Evolutionary conservation across 2,329 filamentous ascomycete genomes (phyloP).

Genomic region (Ophiobolus disseminans): DNA sequence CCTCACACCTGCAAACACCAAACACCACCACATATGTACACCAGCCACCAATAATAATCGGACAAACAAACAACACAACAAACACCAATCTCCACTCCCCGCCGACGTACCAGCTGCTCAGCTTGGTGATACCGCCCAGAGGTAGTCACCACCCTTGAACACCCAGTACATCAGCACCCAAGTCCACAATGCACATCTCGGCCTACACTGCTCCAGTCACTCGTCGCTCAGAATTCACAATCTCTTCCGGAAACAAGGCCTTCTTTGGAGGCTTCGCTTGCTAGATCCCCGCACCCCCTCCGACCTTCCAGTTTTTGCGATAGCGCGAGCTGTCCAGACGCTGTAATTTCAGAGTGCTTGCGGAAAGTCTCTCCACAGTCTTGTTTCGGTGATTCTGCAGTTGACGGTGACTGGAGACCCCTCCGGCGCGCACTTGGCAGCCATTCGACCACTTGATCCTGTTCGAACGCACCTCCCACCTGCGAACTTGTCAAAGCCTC

Average conservation of each 20-base stretch:
- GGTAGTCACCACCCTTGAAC: constrained; percentile 38
- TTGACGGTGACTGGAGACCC: constrained; percentile 53
- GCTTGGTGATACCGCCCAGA: constrained; percentile 33
- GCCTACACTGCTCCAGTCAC: constrained; percentile 50
- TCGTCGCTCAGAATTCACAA: constrained; percentile 52
- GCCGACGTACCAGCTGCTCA: constrained; percentile 34
- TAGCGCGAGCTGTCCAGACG: constrained; percentile 44
- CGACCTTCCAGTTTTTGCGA: constrained; percentile 43
- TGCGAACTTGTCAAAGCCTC: constrained; percentile 42
- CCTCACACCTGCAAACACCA: constrained; percentile 26
- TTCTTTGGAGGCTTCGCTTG: constrained; percentile 47
- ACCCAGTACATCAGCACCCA: constrained; percentile 33
- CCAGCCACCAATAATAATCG: constrained; percentile 37
- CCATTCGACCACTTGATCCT: constrained; percentile 43
- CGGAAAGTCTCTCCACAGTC: constrained; percentile 47
- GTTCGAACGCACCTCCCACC: constrained; percentile 36
- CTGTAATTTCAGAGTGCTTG: constrained; percentile 48
- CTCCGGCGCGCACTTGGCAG: constrained; percentile 43
- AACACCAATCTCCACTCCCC: constrained; percentile 13
- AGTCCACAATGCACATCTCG: constrained; percentile 47
- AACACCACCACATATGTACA: constrained; percentile 24
- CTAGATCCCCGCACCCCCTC: constrained; percentile 48
- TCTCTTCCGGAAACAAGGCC: constrained; percentile 48
- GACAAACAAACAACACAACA: constrained; percentile 21
- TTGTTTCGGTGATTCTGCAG: constrained; percentile 54